Base-by-base conservation (phyloP, 306 rosid genomes). In the Mucuna pruriens region DNA sequence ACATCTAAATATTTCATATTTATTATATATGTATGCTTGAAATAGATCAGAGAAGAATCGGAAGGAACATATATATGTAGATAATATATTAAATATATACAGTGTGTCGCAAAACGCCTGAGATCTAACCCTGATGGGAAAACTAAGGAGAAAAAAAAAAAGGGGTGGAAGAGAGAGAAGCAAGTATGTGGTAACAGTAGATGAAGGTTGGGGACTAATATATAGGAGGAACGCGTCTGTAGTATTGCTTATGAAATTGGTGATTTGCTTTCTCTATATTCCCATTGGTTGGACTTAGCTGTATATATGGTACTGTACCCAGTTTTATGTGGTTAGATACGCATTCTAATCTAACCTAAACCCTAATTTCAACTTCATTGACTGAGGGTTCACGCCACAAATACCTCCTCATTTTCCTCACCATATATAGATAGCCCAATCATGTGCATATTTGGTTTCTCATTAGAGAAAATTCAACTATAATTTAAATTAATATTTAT, bases 231-330 rank as follows among this genome's bases (percentile, higher is more conserved):
- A 26, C 6, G 83, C 60, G 12, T 54, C n/a, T 57, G 3, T 71
- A 3, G 11, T 9, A 80, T 33, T 26, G 61, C 1, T 22, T 33
- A 46, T 54, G 74, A 9, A 66, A 44, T 31, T 34, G 49, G 48
- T 71, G 49, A 65, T 77, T 87, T 80, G 36, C 39, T 42, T 29
- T 79, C 74, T 82, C 77, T 48, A 10, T 63, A 58, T 79, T 85
- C 81, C 45, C 74, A 89, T 87, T 92, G 90, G 91, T 83, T 23
- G 80, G 85, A 81, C 79, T 83, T 81, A 84, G 92, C 89, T 89
- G 93, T 68, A 57, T 60, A 45, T 44, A 69, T 23, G 58, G 77
- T 86, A 87, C 78, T 79, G 76, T 58, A 38, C 81, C 79, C 40
- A 67, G 29, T 60, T 74, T 63, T 71, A 45, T 68, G 77, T 82